Evolutionary conservation across 2,329 filamentous ascomycete species (phyloP).

Genomic region (Rhynchosporium secalis): DNA sequence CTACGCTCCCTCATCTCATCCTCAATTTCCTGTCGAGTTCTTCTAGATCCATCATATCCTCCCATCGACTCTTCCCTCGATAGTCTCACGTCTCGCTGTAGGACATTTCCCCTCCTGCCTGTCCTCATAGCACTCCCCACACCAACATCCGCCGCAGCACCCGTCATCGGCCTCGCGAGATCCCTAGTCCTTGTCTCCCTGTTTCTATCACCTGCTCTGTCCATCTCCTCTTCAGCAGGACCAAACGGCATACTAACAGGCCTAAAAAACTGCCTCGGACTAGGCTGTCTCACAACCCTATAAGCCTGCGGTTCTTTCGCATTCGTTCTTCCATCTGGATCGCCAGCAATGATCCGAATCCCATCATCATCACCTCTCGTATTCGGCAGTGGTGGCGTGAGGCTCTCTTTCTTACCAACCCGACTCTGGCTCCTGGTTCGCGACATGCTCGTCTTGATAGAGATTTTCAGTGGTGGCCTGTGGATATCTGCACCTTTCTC

Average conservation of each 20-base stretch:
- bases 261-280: neutral
- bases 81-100: neutral
- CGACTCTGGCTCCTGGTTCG: neutral
- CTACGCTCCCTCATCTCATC: neutral
- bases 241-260: neutral
- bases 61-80: neutral
- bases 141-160: neutral
- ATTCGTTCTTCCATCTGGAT: neutral
- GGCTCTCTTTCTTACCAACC: neutral
- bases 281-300: constrained; percentile 12
- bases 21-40: neutral
- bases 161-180: neutral
- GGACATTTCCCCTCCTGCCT: neutral
- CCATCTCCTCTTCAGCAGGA: neutral
- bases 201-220: neutral
- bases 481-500: neutral
- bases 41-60: neutral
- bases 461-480: neutral
- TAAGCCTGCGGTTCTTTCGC: neutral
- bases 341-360: neutral
- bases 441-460: constrained; percentile 5
- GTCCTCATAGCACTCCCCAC: neutral
- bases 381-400: neutral
- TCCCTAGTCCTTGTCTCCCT: neutral
- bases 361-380: neutral